Percentiles rank a stretch among this genome's conserved stretches.
phyloP scores from a whole-genome alignment of 805 yeast species.

The Saccharomyces kudriavzevii region DNA sequence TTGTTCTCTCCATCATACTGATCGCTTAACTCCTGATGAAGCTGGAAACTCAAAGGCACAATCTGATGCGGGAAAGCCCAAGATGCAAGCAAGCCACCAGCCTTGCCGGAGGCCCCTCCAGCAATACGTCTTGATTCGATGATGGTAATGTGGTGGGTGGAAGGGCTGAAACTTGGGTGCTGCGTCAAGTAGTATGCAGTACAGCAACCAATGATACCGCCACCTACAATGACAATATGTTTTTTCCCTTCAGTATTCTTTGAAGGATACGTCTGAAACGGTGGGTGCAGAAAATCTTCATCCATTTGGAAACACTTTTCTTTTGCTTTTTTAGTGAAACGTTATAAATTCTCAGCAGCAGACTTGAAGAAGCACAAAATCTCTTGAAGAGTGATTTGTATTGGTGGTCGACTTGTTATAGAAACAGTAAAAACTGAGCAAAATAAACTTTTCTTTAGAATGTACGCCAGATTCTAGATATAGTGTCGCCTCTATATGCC shows the following conservation, averaged over 20 bases:
- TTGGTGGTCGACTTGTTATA: neutral
- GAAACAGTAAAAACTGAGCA: neutral
- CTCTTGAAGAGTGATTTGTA: neutral
- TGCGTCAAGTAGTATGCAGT: conserved; percentile 81
- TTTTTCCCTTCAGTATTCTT: conserved; percentile 43
- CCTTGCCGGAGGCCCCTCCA: conserved; percentile 95
- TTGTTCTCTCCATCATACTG: conserved; percentile 72
- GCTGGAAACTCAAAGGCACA: conserved; percentile 76
- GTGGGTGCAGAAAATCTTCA: neutral
- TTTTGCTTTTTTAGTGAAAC: neutral
- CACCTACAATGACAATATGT: conserved; percentile 82
- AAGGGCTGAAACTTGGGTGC: conserved; percentile 71
- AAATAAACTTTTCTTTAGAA: neutral
- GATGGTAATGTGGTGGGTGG: conserved; percentile 71
- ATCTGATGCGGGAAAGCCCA: conserved; percentile 97
- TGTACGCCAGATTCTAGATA: neutral
- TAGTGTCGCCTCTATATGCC: neutral
- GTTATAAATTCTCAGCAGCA: neutral
- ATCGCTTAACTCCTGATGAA: conserved; percentile 77
- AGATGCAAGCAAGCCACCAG: conserved; percentile 88
- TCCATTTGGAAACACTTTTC: neutral
- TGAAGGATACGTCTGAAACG: conserved; percentile 17
- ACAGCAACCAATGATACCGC: conserved; percentile 94
- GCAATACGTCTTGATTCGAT: conserved; percentile 89
- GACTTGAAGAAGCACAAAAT: neutral